Conservation (phyloP, 2,329 filamentous ascomycete genomes). For the Cercospora janseana region DNA sequence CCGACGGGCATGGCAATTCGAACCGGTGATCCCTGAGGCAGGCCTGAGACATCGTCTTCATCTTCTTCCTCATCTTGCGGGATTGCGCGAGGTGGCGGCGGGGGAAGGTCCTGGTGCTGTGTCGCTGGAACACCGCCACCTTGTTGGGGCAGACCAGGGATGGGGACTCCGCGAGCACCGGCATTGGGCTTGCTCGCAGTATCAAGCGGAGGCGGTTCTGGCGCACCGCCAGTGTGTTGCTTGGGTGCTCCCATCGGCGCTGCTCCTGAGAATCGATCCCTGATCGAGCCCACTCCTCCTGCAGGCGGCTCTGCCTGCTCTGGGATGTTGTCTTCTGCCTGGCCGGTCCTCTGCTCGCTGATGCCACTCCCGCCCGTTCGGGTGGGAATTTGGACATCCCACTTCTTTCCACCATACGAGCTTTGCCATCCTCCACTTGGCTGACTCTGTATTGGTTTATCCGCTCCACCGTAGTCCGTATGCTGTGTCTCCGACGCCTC, state of each 20-base stretch:
- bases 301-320: slow-evolving; percentile 52
- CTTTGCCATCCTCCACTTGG: slow-evolving; percentile 88
- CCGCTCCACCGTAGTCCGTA: slow-evolving; percentile 34
- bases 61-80: slow-evolving; percentile 34
- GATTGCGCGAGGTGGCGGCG: slow-evolving; percentile 44
- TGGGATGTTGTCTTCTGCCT: slow-evolving; percentile 42
- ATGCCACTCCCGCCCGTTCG: slow-evolving; percentile 63
- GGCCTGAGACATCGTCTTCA: slow-evolving; percentile 41
- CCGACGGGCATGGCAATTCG: slow-evolving; percentile 82
- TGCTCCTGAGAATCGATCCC: slow-evolving; percentile 79
- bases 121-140: slow-evolving; percentile 54
- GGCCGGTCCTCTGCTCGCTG: slow-evolving; percentile 64
- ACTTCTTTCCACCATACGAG: slow-evolving; percentile 83
- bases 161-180: slow-evolving; percentile 63
- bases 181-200: slow-evolving; percentile 66
- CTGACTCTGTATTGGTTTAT: slow-evolving; percentile 62
- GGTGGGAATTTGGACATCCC: slow-evolving; percentile 77
- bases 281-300: slow-evolving; percentile 69
- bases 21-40: slow-evolving; percentile 67
- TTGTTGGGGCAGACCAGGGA: slow-evolving; percentile 70
- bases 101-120: slow-evolving; percentile 50
- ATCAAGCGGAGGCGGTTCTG: slow-evolving; percentile 63
- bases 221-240: slow-evolving; percentile 41
- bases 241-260: slow-evolving; percentile 63
- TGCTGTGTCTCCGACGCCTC: slow-evolving; percentile 53